Evolutionary conservation across 768 basidiomycete genomes (phyloP), one percentile per base, ranked within the genome.

Genomic region (Holtermanniella nyarrowii): DNA sequence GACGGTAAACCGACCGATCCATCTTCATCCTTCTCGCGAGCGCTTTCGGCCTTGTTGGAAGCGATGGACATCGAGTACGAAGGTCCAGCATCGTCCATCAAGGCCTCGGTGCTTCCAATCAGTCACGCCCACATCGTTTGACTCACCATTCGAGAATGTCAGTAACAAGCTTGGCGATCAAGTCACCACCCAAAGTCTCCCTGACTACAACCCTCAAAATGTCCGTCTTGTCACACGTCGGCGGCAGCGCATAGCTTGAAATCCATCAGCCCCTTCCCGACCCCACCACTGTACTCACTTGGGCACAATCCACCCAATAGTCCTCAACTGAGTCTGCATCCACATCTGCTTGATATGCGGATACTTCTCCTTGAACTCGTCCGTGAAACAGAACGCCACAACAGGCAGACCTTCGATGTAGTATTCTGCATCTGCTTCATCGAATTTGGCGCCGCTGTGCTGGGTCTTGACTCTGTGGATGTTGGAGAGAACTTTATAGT

Each of bases 141-240:
- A 55, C 63, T 54, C 50, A 65, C 56, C 59, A 60, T 23, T 54
- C 25, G n/a, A 69, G 46, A 44, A 69, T 66, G 44, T 69, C 65
- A 10, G 21, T 40, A 45, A 69, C 64, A 40, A 69, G 54, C 45
- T 62, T 65, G 23, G 61, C 47, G 27, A 52, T 51, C 10, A 69
- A 45, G 48, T 69, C 67, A 31, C 62, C 78, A 48, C 76, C 79
- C 42, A 82, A 67, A 0, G 77, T 79, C 62, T 80, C 79, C 24
- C 80, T 74, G 16, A 82, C 76, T 37, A 82, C 81, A 20, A 81
- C 81, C 50, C 82, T 78, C 47, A 83, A 73, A 53, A 82, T 74
- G 50, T 83, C 80, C 25, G 74, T 73, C 1, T 76, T 72, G 49
- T 79, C 75, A 48, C 74, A 76, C 41, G 75, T 76, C 23, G 75